Evolutionary conservation across 1,284 basidiomycete genomes (phyloP).

Genomic region (Schizopora paradoxa): DNA sequence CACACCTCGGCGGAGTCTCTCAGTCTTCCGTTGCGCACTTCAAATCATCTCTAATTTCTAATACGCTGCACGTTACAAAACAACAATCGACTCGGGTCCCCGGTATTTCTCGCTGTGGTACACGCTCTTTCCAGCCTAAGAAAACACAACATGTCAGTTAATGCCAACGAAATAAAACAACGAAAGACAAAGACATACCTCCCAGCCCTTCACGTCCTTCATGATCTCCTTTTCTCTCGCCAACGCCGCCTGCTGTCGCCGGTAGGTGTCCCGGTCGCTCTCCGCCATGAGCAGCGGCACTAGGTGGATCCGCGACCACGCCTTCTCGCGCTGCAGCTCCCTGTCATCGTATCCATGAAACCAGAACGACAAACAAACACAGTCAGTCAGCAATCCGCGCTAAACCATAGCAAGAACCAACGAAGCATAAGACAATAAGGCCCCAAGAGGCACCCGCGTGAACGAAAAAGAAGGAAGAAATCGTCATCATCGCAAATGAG

Average conservation of each 20-base stretch:
- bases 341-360: constrained; percentile 50
- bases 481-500: too few species aligned
- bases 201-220: constrained; percentile 65
- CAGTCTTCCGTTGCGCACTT: neutral
- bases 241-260: constrained; percentile 75
- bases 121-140: constrained; percentile 72
- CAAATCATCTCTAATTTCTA: neutral
- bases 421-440: neutral
- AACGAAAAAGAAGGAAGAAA: constrained; percentile 3
- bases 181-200: constrained; percentile 54
- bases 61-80: constrained; percentile 39
- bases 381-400: too few species aligned
- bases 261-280: constrained; percentile 86
- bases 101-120: constrained; percentile 84
- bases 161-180: constrained; percentile 7
- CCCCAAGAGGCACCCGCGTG: neutral
- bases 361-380: too few species aligned
- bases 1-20: neutral
- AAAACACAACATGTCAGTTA: constrained; percentile 8
- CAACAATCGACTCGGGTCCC: constrained; percentile 55
- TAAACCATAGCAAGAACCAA: too few species aligned
- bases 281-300: constrained; percentile 91
- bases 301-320: constrained; percentile 94
- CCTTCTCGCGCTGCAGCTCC: constrained; percentile 90
- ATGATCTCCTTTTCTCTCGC: constrained; percentile 53